Evolutionary conservation across 306 rosid species (phyloP).

Genomic region (Gleditsia sinensis): DNA sequence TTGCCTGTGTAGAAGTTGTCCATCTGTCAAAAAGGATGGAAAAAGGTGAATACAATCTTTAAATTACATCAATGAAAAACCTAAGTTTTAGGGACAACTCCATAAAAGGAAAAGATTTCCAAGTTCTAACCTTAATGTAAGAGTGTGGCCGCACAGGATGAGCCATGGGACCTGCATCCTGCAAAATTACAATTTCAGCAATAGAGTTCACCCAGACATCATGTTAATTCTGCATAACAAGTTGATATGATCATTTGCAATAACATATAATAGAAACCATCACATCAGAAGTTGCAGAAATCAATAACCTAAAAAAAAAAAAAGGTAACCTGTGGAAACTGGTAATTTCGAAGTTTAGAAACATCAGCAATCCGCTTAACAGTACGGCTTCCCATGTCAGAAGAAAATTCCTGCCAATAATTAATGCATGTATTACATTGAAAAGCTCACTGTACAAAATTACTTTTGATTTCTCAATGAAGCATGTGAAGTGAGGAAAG

Average conservation of each 20-base stretch:
- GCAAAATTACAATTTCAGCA: slow-evolving; percentile 38
- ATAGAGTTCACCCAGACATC: slow-evolving; percentile 22
- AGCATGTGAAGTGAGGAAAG: slow-evolving; percentile 11
- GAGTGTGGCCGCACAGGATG: slow-evolving; percentile 99
- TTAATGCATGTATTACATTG: slow-evolving; percentile 20
- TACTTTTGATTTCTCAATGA: slow-evolving; percentile 18
- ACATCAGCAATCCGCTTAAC: slow-evolving; percentile 90
- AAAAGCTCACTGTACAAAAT: slow-evolving; percentile 11
- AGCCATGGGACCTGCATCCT: slow-evolving; percentile 99
- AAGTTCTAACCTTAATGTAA: slow-evolving; percentile 83
- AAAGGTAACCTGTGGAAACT: slow-evolving; percentile 90
- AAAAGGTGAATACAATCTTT: slow-evolving; percentile 35
- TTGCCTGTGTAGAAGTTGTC: slow-evolving; percentile 98
- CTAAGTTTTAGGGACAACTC: slow-evolving; percentile 4
- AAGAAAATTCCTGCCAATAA: slow-evolving; percentile 82
- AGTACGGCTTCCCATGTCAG: slow-evolving; percentile 96
- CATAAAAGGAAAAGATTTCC: slow-evolving; percentile 21
- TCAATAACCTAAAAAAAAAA: background rate
- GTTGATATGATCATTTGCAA: slow-evolving; percentile 1
- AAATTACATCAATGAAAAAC: slow-evolving; percentile 17
- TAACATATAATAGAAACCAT: slow-evolving; percentile 6
- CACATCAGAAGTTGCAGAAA: slow-evolving; percentile 16
- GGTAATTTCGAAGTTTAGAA: slow-evolving; percentile 85
- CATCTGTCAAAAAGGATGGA: slow-evolving; percentile 66
- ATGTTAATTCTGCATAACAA: slow-evolving; percentile 9